Evolutionary conservation across 257 asterid genomes (phyloP), one percentile per base, ranked within the genome.

Genomic region (Solanum habrochaites): DNA sequence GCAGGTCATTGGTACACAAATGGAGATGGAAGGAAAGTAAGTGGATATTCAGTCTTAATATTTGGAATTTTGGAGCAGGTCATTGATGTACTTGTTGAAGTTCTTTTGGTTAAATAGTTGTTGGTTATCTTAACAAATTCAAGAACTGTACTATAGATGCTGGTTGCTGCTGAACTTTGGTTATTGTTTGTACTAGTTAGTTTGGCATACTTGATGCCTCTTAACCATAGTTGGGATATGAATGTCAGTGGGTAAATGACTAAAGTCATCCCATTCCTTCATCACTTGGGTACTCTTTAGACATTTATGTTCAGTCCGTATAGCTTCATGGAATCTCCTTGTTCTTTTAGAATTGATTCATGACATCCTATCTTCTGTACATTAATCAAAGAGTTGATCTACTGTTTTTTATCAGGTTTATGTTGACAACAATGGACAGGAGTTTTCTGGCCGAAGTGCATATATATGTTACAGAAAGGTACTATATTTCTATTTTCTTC

Each of bases 1-100:
- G 89, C 92, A 47, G 99, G 99, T 72, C 96, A 91, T 82, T 97
- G 99, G 99, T 94, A 83, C 90, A 94, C 91, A 20, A 90, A 87
- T 85, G 73, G 92, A 43, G 93, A 90, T 39, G 99, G 98, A 71
- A 91, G 90, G 88, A 92, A 89, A 87, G 99, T 97, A 93, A 94
- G 98, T 90, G 37, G 47, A 70, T 86, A 86, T 52, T 85, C 87
- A 20, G 8, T 52, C 7, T 82, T 45, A 66, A 0, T 43, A 16
- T 64, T 66, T 47, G 66, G 66, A 56, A 58, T 20, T 58, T 58
- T 58, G n/a, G 21, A 35, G 67, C 71, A 15, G 27, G 70, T 71
- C 87, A 85, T 71, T 47, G 35, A 85, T 72, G 47, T 47, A 27
- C 37, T 72, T 85, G 66, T 32, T 70, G 45, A 32, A 49, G 14